Evolutionary conservation across 805 yeast species (phyloP).

Genomic region (Grigorovia transvaalensis): DNA sequence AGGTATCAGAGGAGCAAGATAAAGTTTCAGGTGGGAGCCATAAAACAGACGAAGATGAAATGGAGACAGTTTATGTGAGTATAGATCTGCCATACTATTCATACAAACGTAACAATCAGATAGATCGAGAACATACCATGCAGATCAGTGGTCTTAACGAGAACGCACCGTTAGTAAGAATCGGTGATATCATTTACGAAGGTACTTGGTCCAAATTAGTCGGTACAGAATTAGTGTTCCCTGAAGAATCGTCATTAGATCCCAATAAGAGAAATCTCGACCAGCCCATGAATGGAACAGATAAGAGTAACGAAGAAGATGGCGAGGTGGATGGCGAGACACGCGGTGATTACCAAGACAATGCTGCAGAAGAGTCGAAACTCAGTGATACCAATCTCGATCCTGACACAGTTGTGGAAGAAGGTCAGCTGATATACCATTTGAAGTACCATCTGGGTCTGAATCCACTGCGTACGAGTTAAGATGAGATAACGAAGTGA

Average conservation of each 20-base stretch:
- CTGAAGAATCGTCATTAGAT: slow-evolving; percentile 16
- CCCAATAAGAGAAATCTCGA: slow-evolving; percentile 8
- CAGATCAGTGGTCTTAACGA: slow-evolving; percentile 48
- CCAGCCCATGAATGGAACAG: not conserved
- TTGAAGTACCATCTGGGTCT: not conserved
- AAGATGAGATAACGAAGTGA: too few species aligned
- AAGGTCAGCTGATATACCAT: not conserved
- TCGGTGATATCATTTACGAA: slow-evolving; percentile 51
- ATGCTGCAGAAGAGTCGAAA: not conserved
- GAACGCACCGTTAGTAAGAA: slow-evolving; percentile 44
- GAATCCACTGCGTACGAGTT: not conserved
- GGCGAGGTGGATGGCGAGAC: slow-evolving; percentile 3
- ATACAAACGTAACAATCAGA: slow-evolving; percentile 21
- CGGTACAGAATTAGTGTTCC: slow-evolving; percentile 57
- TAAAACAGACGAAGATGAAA: slow-evolving; percentile 27
- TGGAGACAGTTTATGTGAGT: slow-evolving; percentile 41
- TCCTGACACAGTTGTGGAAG: not conserved
- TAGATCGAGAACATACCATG: slow-evolving; percentile 34
- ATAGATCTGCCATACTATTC: slow-evolving; percentile 38
- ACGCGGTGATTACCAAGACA: not conserved
- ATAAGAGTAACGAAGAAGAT: slow-evolving; percentile 2
- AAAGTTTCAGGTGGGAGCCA: not conserved
- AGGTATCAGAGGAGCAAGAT: not conserved
- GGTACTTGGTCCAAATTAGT: slow-evolving; percentile 70
- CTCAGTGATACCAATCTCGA: not conserved